phyloP scores from a whole-genome alignment of 306 rosid species.

The Sindora glabra region DNA sequence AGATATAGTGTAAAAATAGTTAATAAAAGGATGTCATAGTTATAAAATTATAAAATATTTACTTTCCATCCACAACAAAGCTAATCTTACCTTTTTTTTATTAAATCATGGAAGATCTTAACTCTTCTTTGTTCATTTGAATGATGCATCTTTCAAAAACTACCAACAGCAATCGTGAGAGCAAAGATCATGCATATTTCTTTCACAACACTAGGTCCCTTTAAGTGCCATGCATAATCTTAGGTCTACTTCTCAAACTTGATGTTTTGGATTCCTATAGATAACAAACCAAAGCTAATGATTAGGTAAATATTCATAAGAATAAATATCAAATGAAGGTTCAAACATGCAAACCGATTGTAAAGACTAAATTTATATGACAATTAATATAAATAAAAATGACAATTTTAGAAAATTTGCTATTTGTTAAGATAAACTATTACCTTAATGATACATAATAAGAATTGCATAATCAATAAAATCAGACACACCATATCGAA shows the following conservation, averaged over 20 bases:
- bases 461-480: too few relatives aligned
- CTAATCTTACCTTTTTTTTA: conserved; percentile 87
- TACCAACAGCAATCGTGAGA: conserved; percentile 58
- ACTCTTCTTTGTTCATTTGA: conserved; percentile 89
- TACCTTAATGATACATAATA: too few relatives aligned
- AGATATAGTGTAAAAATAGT: conserved; percentile 13
- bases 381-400: too few relatives aligned
- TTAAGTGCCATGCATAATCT: conserved; percentile 79
- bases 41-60: too few relatives aligned
- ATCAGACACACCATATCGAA: too few relatives aligned
- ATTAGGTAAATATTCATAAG: neutral
- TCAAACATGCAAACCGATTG: neutral
- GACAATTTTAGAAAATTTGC: too few relatives aligned
- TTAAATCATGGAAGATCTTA: conserved; percentile 71
- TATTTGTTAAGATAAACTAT: too few relatives aligned
- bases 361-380: too few relatives aligned
- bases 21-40: too few relatives aligned
- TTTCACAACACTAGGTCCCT: conserved; percentile 94
- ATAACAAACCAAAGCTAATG: neutral
- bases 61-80: conserved; percentile 62
- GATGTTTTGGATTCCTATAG: conserved; percentile 32
- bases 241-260: conserved; percentile 29
- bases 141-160: conserved; percentile 94
- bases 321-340: neutral
- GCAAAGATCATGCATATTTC: conserved; percentile 51